phyloP scores from a whole-genome alignment of 2,329 filamentous ascomycete genomes.

The Nothophaeocryptopus gaeumannii region DNA sequence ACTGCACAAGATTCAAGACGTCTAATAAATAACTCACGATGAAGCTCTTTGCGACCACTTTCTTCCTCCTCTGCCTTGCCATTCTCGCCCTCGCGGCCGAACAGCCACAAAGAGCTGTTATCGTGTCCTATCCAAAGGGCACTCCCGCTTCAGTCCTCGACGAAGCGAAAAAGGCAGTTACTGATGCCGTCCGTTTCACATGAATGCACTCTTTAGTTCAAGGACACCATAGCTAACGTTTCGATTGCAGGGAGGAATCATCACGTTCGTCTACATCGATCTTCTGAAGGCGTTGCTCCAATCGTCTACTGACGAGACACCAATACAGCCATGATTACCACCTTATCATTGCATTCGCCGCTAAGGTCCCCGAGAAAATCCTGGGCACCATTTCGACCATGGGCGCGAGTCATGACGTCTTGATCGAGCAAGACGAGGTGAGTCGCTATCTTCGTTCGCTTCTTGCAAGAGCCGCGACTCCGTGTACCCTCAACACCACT shows the following conservation, averaged over 20 bases:
- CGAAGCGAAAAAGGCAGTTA: slow-evolving; percentile 60
- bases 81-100: slow-evolving; percentile 21
- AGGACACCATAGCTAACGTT: slow-evolving; percentile 7
- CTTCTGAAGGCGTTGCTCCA: background rate
- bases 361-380: slow-evolving; percentile 66
- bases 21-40: slow-evolving; percentile 24
- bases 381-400: slow-evolving; percentile 65
- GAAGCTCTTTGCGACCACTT: slow-evolving; percentile 29
- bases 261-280: background rate
- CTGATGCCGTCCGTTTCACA: slow-evolving; percentile 34
- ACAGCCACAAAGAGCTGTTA: slow-evolving; percentile 64
- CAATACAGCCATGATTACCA: slow-evolving; percentile 28
- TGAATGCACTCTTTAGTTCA: background rate
- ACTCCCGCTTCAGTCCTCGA: slow-evolving; percentile 67
- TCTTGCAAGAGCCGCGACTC: too few species aligned
- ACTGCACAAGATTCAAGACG: too few species aligned
- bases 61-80: slow-evolving; percentile 24
- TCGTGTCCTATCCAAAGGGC: slow-evolving; percentile 72
- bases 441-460: slow-evolving; percentile 13
- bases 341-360: slow-evolving; percentile 33
- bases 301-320: slow-evolving; percentile 18
- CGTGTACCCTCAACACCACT: too few species aligned
- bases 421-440: slow-evolving; percentile 77
- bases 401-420: slow-evolving; percentile 59
- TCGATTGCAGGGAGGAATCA: slow-evolving; percentile 4